These are phyloP conservation scores for Aspergillus persii DNA, from an alignment of 2,329 filamentous ascomycete species.

Conservation along the genomic window DNA sequence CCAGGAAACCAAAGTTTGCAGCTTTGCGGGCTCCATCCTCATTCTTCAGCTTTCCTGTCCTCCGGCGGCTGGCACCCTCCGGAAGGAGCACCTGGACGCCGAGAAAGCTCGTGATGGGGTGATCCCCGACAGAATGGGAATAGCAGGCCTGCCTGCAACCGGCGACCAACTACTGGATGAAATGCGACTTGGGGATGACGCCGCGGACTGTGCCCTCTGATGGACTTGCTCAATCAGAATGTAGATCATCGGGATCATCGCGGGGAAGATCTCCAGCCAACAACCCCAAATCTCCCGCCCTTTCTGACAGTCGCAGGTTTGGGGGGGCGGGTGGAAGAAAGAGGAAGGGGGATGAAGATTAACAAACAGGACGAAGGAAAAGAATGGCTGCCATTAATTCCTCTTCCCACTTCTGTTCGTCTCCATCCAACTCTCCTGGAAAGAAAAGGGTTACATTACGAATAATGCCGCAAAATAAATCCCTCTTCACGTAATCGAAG, in stretches of 20 bases:
- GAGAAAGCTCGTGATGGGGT: not conserved
- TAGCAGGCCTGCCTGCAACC: not conserved
- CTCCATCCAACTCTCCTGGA: too few species aligned
- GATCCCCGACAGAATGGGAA: not conserved
- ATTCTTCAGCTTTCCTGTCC: not conserved
- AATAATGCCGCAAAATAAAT: not conserved
- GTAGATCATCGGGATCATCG: conserved; percentile 17
- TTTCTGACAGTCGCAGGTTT: not conserved
- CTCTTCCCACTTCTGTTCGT: too few species aligned
- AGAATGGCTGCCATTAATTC: not conserved
- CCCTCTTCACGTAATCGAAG: not conserved
- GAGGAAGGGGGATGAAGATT: not conserved
- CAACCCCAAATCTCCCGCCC: not conserved
- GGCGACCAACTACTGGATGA: not conserved
- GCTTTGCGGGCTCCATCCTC: not conserved
- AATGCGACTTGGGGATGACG: not conserved
- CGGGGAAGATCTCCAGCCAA: conserved; percentile 19
- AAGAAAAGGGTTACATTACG: too few species aligned
- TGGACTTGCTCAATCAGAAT: conserved; percentile 4
- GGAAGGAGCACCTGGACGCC: not conserved
- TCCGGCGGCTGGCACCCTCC: too few species aligned
- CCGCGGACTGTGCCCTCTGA: not conserved
- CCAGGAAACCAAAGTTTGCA: not conserved
- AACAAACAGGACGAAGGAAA: not conserved
- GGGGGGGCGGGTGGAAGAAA: not conserved